Percentiles rank a stretch among this genome's conserved stretches.
Conservation (phyloP, 345 rosid species). For the Dipteronia dyeriana region DNA sequence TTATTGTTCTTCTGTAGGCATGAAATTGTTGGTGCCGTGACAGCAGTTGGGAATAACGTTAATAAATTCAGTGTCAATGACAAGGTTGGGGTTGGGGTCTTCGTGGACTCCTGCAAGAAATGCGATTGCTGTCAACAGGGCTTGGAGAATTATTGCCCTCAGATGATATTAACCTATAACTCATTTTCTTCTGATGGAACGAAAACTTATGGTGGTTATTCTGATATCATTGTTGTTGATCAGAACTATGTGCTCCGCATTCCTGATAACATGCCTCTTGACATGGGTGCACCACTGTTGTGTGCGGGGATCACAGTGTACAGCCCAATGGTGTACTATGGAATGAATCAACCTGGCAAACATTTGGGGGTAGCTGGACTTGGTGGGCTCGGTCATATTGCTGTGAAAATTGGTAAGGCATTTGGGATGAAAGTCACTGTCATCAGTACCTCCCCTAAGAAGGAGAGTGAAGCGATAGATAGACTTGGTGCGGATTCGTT, state of each 20-base stretch:
- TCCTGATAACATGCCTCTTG: conserved; percentile 67
- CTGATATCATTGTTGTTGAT: conserved; percentile 69
- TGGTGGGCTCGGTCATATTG: conserved; percentile 93
- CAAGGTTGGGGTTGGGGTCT: conserved; percentile 78
- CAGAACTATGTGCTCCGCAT: conserved; percentile 65
- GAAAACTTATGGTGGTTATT: conserved; percentile 72
- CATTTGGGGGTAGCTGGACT: conserved; percentile 89
- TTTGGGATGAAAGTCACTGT: conserved; percentile 87
- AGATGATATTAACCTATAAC: conserved; percentile 55
- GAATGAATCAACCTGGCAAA: conserved; percentile 78
- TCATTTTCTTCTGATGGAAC: conserved; percentile 54
- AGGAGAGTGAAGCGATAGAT: conserved; percentile 55
- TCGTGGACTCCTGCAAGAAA: conserved; percentile 66
- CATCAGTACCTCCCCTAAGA: conserved; percentile 62
- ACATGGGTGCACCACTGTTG: conserved; percentile 71
- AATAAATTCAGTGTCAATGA: conserved; percentile 65
- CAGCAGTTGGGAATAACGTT: conserved; percentile 66
- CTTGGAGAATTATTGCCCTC: conserved; percentile 74
- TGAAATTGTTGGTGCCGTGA: conserved; percentile 76
- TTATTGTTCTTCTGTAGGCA: conserved; percentile 49
- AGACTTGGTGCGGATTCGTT: conserved; percentile 64
- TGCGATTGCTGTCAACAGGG: conserved; percentile 75
- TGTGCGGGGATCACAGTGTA: conserved; percentile 91
- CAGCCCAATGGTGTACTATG: conserved; percentile 91
- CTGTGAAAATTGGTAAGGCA: conserved; percentile 84